Evolutionary conservation across 768 basidiomycete species (phyloP), one percentile per base, ranked within the genome.

Genomic region (Gloeostereum incarnatum): DNA sequence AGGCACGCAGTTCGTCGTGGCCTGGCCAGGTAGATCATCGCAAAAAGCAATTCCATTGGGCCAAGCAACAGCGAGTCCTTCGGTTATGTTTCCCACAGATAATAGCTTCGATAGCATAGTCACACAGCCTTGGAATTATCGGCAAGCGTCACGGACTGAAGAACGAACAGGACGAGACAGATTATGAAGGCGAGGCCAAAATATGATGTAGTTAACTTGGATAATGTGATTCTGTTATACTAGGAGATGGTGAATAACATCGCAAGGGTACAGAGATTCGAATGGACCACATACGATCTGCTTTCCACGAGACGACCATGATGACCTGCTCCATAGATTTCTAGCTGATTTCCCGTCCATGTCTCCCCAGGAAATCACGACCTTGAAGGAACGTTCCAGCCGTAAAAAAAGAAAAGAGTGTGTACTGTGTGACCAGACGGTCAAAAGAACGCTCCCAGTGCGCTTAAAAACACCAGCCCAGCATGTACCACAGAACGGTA

Each of bases 161-260:
- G 47, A 9, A 56, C 47, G 40, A 56, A 59, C 36, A 74, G 64
- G 18, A 59, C 50, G 29, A 65, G 37, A 41, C 63, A 69, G 38
- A 59, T 60, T 19, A 61, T 31, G 31, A 76, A 45, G 20, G 69
- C 63, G 40, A 74, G 54, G 27, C 65, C 51, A 48, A 73, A 69
- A 50, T 71, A 78, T 24, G 60, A 44, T 4, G 64, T 58, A 23
- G 71, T 74, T 49, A 61, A 65, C 7, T 61, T 66, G n/a, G 67
- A 71, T 24, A 70, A 48, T 5, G 69, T 74, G 36, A 73, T 58
- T 42, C 69, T 61, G 22, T 62, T 52, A 45, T 65, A 69, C 74
- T 76, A 23, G 35, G 16, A 22, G 10, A 30, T 20, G 24, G 11
- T 19, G 40, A 34, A n/a, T n/a, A n/a, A n/a, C n/a, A n/a, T n/a